A percentile compares a stretch with the other conserved stretches of the same genome.
Evolutionary conservation across 768 basidiomycete genomes (phyloP).

Genomic region (Paxillus ammoniavirescens): DNA sequence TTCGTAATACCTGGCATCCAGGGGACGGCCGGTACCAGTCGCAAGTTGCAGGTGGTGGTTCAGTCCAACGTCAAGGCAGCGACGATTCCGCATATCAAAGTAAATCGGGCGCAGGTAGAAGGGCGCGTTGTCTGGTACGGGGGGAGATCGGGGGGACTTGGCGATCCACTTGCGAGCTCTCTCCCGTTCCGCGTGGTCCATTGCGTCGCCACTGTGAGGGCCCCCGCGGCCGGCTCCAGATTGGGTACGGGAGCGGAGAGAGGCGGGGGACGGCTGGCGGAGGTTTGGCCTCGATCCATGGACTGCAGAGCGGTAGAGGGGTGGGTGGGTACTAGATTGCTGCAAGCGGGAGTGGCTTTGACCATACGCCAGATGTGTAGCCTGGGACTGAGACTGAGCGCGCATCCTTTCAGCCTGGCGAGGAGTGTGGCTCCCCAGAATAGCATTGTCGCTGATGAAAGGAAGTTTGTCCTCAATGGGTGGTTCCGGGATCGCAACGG

Average conservation of each 20-base stretch:
- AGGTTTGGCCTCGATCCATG: conserved; percentile 1
- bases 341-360: not conserved
- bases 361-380: not conserved
- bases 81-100: conserved; percentile 6
- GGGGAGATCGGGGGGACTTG: conserved; percentile 1
- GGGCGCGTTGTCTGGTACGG: not conserved
- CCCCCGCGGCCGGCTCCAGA: not conserved
- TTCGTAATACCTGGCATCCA: conserved; percentile 8
- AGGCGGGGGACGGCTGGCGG: not conserved
- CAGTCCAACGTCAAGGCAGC: not conserved
- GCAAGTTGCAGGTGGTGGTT: not conserved
- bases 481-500: not conserved
- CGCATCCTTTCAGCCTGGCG: conserved; percentile 3
- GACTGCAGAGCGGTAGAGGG: not conserved
- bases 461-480: not conserved
- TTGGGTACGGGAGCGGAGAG: not conserved
- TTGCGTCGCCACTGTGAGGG: not conserved
- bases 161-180: not conserved
- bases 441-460: not conserved
- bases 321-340: not conserved
- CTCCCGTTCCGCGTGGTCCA: not conserved
- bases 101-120: conserved; percentile 5
- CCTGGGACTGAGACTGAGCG: not conserved
- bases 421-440: not conserved
- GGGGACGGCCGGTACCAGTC: conserved; percentile 4